Conservation (phyloP, 2,329 filamentous ascomycete genomes). For the Xylariaceae sp. region DNA sequence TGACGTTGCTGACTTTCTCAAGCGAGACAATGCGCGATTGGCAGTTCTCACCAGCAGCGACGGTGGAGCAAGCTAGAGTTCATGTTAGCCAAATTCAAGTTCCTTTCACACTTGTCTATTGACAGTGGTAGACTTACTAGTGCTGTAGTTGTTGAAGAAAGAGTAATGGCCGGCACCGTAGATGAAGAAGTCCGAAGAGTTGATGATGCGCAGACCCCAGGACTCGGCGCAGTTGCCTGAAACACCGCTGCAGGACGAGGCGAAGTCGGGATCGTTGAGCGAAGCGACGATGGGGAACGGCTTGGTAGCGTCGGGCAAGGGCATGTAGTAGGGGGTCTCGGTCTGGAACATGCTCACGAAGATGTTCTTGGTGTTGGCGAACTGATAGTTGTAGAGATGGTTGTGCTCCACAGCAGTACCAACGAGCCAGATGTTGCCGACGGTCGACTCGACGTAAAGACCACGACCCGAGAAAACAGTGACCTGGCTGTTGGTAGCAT, state of each 20-base stretch:
- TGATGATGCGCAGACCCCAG: slow-evolving; percentile 57
- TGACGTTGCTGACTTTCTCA: slow-evolving; percentile 34
- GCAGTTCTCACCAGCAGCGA: slow-evolving; percentile 35
- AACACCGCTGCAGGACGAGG: slow-evolving; percentile 36
- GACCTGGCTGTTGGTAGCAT: slow-evolving; percentile 42
- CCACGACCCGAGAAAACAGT: slow-evolving; percentile 50
- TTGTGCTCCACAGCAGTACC: slow-evolving; percentile 58
- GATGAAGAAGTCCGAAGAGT: slow-evolving; percentile 45
- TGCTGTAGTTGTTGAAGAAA: slow-evolving; percentile 56
- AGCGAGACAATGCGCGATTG: slow-evolving; percentile 38
- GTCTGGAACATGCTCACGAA: slow-evolving; percentile 59
- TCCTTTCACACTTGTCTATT: neutral
- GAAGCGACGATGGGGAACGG: slow-evolving; percentile 43
- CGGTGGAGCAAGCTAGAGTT: slow-evolving; percentile 32
- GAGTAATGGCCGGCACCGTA: slow-evolving; percentile 58
- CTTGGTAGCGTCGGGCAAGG: slow-evolving; percentile 47
- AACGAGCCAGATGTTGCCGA: slow-evolving; percentile 49
- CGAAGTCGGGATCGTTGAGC: slow-evolving; percentile 47
- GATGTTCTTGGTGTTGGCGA: slow-evolving; percentile 51
- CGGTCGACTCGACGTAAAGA: slow-evolving; percentile 37
- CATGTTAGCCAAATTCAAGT: slow-evolving; percentile 5
- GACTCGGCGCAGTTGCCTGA: slow-evolving; percentile 39
- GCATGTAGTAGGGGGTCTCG: slow-evolving; percentile 63
- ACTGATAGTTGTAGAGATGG: slow-evolving; percentile 59
- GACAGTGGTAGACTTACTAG: slow-evolving; percentile 24